A percentile compares a stretch with the other conserved stretches of the same genome.
Evolutionary conservation across 176 grass and related monocot genomes (phyloP).

Genomic region (Stipa capillata): DNA sequence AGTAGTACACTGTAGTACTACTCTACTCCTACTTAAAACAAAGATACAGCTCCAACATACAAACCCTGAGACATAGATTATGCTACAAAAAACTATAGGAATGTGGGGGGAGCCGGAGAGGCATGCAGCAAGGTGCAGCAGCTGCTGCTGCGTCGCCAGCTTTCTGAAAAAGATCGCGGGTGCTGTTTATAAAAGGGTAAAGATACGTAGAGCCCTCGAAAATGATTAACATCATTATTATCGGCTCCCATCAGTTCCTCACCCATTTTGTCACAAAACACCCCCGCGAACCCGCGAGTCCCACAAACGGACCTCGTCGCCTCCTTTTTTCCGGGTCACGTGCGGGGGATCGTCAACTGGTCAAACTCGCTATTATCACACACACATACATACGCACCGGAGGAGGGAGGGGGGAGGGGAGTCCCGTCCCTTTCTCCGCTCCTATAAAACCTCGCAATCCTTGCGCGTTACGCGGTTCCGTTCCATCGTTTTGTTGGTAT

Average conservation of each 20-base stretch:
- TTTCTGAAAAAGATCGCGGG: constrained; percentile 60
- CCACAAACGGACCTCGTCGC: neutral
- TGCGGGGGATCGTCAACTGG: constrained; percentile 37
- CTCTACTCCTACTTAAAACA: neutral
- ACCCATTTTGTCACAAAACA: neutral
- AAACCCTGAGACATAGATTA: neutral
- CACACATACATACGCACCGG: constrained; percentile 4
- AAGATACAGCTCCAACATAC: neutral
- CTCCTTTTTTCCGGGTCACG: constrained; percentile 29
- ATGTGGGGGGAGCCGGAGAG: neutral
- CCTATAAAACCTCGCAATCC: constrained; percentile 19
- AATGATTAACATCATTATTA: constrained; percentile 66
- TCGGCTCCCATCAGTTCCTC: neutral
- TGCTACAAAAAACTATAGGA: neutral
- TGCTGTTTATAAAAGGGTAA: constrained; percentile 49
- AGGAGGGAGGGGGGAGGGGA: neutral
- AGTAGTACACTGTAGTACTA: neutral
- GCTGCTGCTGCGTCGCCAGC: constrained; percentile 18
- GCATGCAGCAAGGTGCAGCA: neutral
- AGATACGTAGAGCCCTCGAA: constrained; percentile 46
- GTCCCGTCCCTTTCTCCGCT: constrained; percentile 3
- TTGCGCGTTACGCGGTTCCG: constrained; percentile 12
- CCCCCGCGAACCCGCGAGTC: neutral
- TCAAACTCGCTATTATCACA: constrained; percentile 59
- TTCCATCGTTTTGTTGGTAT: neutral